Base-by-base conservation (phyloP, 2,329 filamentous ascomycete genomes). In the Aphanoascus verrucosus region DNA sequence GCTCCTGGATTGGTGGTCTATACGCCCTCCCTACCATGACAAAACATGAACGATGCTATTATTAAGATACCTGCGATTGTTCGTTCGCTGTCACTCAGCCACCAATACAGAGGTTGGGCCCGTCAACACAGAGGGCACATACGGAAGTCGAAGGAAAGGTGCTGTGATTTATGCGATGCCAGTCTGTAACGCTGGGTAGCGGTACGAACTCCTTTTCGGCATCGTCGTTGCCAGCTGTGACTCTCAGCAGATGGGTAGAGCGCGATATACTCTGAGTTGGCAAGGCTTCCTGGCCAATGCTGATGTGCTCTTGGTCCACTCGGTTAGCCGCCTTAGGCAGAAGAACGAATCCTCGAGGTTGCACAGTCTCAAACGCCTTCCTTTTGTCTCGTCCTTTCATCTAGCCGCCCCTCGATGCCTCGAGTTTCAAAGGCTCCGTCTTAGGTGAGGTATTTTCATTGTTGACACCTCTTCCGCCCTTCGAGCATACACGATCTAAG, bases 201-300 rank as follows among this genome's bases (percentile, higher is more conserved):
- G 7, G 37, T 40, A n/a, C 37, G 38, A 9, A 43, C 14, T 42
- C 14, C n/a, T 17, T 42, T 42, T n/a, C 5, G 17, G 17, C 2
- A 15, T 17, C 40, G n/a, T 11, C 44, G 19, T 28, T 28, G 23
- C 23, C 23, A 28, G 12, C 14, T 9, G 31, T 47, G 31, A 47
- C n/a, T 20, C 9, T 45, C 23, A 3, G 3, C 23, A 28, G 23
- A 35, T 37, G 44, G 44, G 44, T 31, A 47, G 17, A 35, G n/a
- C 9, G 44, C 6, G 28, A 47, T 28, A 9, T 15, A 47, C 44
- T 17, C 28, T 50, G 48, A 43, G 48, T 34, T 50, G 48, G 48
- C 48, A 50, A 28, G 38, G 48, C 48, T 43, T 42, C 38, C 48
- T 38, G 28, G 48, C 40, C 38, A 15, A 20, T n/a, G 48, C 42